These are phyloP conservation scores for Grosmannia huntii DNA, from an alignment of 2,329 filamentous ascomycete genomes.

Conservation along the genomic window DNA sequence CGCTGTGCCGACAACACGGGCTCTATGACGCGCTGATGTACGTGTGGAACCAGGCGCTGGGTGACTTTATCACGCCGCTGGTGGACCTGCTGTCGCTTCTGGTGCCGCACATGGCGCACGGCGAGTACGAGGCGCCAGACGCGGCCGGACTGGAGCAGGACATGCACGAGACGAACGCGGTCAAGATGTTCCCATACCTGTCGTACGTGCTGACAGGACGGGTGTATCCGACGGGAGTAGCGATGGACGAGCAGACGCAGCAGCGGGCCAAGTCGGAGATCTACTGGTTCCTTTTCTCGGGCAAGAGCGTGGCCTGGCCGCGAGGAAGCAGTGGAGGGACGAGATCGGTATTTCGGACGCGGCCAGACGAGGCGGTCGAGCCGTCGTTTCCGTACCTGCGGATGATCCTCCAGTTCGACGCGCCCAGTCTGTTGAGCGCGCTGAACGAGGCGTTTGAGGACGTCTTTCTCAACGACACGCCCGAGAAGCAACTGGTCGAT, in stretches of 20 bases:
- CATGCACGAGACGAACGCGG: constrained; percentile 54
- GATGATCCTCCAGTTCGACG: constrained; percentile 75
- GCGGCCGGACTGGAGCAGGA: constrained; percentile 46
- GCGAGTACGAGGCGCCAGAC: too few relatives aligned
- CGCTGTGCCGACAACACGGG: constrained; percentile 78
- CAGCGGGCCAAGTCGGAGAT: constrained; percentile 71
- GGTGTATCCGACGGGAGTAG: constrained; percentile 76
- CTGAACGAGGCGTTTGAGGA: constrained; percentile 97
- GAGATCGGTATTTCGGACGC: constrained; percentile 47
- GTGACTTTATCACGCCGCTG: constrained; percentile 82
- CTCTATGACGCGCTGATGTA: constrained; percentile 94
- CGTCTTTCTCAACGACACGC: constrained; percentile 72
- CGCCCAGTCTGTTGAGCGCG: constrained; percentile 84
- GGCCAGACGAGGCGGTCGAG: constrained; percentile 39
- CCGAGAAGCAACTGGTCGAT: constrained; percentile 45
- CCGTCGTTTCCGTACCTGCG: constrained; percentile 77
- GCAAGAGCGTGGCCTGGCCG: constrained; percentile 64
- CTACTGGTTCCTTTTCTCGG: constrained; percentile 89
- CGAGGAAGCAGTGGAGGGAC: constrained; percentile 36
- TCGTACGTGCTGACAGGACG: constrained; percentile 84
- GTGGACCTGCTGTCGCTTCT: constrained; percentile 69
- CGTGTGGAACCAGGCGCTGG: constrained; percentile 85
- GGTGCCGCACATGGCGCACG: constrained; percentile 43
- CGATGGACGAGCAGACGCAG: constrained; percentile 60
- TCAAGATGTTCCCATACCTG: constrained; percentile 90